phyloP scores from a whole-genome alignment of 2,329 filamentous ascomycete species.

The Boeremia lycopersici region DNA sequence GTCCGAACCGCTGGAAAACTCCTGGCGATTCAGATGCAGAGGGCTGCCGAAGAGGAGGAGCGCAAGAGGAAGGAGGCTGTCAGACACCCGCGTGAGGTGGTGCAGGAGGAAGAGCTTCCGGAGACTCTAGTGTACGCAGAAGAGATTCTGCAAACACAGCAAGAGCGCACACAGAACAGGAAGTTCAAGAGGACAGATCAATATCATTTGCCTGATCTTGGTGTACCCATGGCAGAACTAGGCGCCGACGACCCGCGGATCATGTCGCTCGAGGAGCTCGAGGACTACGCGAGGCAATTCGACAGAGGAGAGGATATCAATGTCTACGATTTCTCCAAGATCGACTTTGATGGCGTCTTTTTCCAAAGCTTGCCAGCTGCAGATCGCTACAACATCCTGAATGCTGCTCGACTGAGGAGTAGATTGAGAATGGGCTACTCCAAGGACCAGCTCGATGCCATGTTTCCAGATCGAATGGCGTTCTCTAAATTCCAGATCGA shows the following conservation, averaged over 20 bases:
- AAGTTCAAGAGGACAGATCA: constrained; percentile 91
- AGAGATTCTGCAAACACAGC: constrained; percentile 80
- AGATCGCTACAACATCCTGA: constrained; percentile 96
- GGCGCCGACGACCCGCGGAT: constrained; percentile 91
- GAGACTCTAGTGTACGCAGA: constrained; percentile 84
- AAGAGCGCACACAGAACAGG: constrained; percentile 74
- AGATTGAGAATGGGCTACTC: constrained; percentile 93
- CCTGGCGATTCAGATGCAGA: constrained; percentile 91
- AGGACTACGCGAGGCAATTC: constrained; percentile 92
- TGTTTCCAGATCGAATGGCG: constrained; percentile 98
- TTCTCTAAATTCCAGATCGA: constrained; percentile 98
- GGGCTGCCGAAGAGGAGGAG: constrained; percentile 83
- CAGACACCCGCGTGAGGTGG: constrained; percentile 49
- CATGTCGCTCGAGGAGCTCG: constrained; percentile 93
- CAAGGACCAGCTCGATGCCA: constrained; percentile 91
- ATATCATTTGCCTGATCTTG: constrained; percentile 90
- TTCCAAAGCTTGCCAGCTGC: constrained; percentile 88
- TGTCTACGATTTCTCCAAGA: constrained; percentile 94
- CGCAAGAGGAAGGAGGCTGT: constrained; percentile 63
- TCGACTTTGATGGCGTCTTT: constrained; percentile 95
- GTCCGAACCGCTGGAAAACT: constrained; percentile 88
- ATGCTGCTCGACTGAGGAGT: constrained; percentile 86
- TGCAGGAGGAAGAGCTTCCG: constrained; percentile 73
- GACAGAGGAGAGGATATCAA: constrained; percentile 87
- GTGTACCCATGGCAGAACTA: constrained; percentile 80